phyloP scores from a whole-genome alignment of 139 green algal genomes.

The Ettlia oleoabundans region DNA sequence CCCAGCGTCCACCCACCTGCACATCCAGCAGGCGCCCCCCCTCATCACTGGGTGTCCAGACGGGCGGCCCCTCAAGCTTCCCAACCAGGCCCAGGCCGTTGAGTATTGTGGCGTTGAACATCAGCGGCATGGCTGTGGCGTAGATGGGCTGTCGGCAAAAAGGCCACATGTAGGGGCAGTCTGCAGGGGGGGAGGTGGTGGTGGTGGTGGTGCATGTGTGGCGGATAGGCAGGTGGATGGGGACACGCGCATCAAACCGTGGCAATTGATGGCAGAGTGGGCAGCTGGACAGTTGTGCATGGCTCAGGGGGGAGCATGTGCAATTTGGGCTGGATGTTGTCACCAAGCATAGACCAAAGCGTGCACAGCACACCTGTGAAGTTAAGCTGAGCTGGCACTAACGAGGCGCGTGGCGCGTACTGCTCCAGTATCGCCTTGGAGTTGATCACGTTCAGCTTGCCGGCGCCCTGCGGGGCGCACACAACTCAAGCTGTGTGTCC shows the following conservation, averaged over 20 bases:
- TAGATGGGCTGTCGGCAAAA: constrained; percentile 89
- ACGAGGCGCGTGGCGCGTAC: constrained; percentile 88
- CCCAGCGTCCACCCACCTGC: background rate
- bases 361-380: constrained; percentile 57
- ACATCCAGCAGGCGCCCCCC: constrained; percentile 84
- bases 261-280: too few species aligned
- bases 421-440: constrained; percentile 66
- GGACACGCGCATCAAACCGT: too few species aligned
- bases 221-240: too few species aligned
- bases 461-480: constrained; percentile 61
- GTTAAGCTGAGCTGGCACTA: constrained; percentile 85
- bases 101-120: constrained; percentile 97
- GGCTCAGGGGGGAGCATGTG: too few species aligned
- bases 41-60: constrained; percentile 65
- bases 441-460: constrained; percentile 73
- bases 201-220: too few species aligned
- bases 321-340: too few species aligned
- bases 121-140: constrained; percentile 81
- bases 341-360: background rate
- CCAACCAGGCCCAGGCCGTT: constrained; percentile 91
- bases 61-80: constrained; percentile 65
- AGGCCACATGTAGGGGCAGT: constrained; percentile 98
- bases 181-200: too few species aligned
- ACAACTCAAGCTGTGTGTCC: too few species aligned
- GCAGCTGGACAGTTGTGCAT: too few species aligned